Conservation (phyloP, 2,329 filamentous ascomycete species). For the Stemphylium vesicarium region DNA sequence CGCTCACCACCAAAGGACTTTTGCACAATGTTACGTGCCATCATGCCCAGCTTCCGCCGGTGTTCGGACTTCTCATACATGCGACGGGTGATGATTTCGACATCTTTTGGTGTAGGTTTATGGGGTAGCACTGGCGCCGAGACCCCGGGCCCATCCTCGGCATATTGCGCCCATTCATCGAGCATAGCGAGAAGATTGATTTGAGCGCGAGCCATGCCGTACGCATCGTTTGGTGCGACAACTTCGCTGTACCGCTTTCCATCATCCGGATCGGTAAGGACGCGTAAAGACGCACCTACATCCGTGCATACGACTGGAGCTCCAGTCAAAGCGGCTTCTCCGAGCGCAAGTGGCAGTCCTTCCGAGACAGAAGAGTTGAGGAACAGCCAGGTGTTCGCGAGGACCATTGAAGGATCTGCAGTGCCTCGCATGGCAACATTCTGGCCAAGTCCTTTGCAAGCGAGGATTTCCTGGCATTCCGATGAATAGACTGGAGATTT, state of each 20-base stretch:
- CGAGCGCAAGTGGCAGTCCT: slow-evolving; percentile 62
- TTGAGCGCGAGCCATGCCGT: slow-evolving; percentile 65
- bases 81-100: slow-evolving; percentile 60
- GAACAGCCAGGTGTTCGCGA: slow-evolving; percentile 52
- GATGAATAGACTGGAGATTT: slow-evolving; percentile 67
- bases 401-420: slow-evolving; percentile 59
- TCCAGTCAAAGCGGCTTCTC: slow-evolving; percentile 64
- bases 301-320: slow-evolving; percentile 64
- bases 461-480: slow-evolving; percentile 64
- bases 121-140: slow-evolving; percentile 55
- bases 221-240: slow-evolving; percentile 68
- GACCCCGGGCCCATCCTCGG: slow-evolving; percentile 56
- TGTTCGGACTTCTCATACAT: slow-evolving; percentile 67
- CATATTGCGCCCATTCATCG: slow-evolving; percentile 66
- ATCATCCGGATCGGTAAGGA: slow-evolving; percentile 60
- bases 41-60: slow-evolving; percentile 64
- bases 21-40: slow-evolving; percentile 63
- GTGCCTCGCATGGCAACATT: slow-evolving; percentile 62
- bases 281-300: slow-evolving; percentile 62
- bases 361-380: slow-evolving; percentile 65
- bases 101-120: slow-evolving; percentile 58
- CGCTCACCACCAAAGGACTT: slow-evolving; percentile 65
- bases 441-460: slow-evolving; percentile 59
- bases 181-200: slow-evolving; percentile 67
- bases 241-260: slow-evolving; percentile 64